A percentile compares a stretch with the other conserved stretches of the same genome.
phyloP scores from a whole-genome alignment of 257 asterid genomes.

The Rhazya stricta region DNA sequence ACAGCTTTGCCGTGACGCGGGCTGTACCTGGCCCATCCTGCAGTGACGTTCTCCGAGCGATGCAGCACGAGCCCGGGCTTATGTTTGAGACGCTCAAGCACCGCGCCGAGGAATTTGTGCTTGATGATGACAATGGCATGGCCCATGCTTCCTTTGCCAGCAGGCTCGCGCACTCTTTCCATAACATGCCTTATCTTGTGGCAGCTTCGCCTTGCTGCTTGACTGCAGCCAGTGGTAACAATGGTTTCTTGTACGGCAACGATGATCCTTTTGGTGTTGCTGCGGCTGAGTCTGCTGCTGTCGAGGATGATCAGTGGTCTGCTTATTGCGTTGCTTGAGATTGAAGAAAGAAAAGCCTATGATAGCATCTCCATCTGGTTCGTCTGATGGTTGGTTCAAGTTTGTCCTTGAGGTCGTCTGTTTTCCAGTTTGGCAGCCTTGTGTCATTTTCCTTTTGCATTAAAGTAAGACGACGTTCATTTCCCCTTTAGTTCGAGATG shows the following conservation, averaged over 20 bases:
- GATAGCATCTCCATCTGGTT: conserved; percentile 15
- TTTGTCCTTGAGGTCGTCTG: conserved; percentile 25
- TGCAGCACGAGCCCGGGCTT: conserved; percentile 93
- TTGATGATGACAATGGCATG: conserved; percentile 19
- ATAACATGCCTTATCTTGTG: conserved; percentile 80
- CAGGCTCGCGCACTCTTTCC: conserved; percentile 64
- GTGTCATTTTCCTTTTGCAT: not conserved
- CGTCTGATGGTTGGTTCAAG: not conserved
- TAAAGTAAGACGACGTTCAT: conserved; percentile 5
- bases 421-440: conserved; percentile 10
- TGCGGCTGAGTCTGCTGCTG: conserved; percentile 40
- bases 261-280: conserved; percentile 44
- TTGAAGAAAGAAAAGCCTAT: not conserved
- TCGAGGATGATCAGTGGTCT: conserved; percentile 89
- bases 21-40: conserved; percentile 78
- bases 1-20: conserved; percentile 68
- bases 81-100: conserved; percentile 90
- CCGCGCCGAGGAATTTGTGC: conserved; percentile 57
- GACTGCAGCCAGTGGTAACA: conserved; percentile 39
- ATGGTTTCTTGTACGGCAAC: conserved; percentile 42
- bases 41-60: conserved; percentile 71
- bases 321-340: conserved; percentile 61
- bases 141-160: conserved; percentile 23
- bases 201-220: conserved; percentile 44
- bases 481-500: conserved; percentile 1